Evolutionary conservation across 495 filamentous ascomycete genomes (phyloP).

Genomic region (Penicillium psychrofluorescens): DNA sequence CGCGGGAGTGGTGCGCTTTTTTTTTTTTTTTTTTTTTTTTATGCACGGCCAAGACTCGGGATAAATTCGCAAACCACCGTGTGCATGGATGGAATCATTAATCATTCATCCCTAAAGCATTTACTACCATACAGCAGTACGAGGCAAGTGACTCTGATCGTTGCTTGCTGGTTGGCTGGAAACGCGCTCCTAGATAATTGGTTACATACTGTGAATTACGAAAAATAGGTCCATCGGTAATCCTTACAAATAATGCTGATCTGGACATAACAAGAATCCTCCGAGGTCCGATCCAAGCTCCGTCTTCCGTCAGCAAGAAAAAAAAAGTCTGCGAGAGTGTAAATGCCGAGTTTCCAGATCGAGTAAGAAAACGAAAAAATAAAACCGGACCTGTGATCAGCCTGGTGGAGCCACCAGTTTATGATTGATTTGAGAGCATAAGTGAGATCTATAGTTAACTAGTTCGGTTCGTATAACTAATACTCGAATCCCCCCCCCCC

Average conservation of each 20-base stretch:
- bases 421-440: slow-evolving; percentile 17
- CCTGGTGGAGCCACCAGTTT: slow-evolving; percentile 7
- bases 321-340: slow-evolving; percentile 5
- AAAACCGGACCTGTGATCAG: slow-evolving; percentile 12
- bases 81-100: too few species aligned
- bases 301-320: slow-evolving; percentile 13
- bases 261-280: not conserved
- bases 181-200: slow-evolving; percentile 3
- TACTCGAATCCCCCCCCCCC: not conserved
- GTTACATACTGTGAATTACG: too few species aligned
- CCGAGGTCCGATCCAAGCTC: slow-evolving; percentile 17
- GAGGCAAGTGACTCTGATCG: too few species aligned
- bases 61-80: not conserved
- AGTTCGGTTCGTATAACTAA: not conserved
- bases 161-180: slow-evolving; percentile 5
- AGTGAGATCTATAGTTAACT: slow-evolving; percentile 2
- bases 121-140: too few species aligned
- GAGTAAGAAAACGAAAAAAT: slow-evolving; percentile 7
- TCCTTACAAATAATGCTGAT: too few species aligned
- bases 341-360: slow-evolving; percentile 18
- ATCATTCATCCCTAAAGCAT: too few species aligned
- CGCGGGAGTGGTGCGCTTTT: slow-evolving; percentile 4
- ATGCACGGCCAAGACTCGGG: slow-evolving; percentile 1
- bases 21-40: slow-evolving; percentile 9
- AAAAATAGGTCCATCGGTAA: too few species aligned